Evolutionary conservation across 225 moss, liverwort and hornwort species (phyloP).

Genomic region (Pseudoscleropodium purum): DNA sequence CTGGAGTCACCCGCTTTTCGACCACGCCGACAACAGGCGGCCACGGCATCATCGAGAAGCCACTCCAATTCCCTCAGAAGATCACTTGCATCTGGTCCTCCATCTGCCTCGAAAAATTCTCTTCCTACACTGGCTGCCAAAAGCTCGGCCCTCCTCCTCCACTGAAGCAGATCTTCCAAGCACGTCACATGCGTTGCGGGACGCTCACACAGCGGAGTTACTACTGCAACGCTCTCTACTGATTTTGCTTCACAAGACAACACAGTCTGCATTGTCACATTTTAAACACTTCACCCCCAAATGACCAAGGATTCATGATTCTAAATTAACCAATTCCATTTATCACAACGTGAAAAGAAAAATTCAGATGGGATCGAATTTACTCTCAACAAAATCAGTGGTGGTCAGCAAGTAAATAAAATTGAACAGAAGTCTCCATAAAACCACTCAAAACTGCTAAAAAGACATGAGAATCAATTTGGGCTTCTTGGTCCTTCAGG

Average conservation of each 20-base stretch:
- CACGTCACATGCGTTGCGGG: constrained; percentile 47
- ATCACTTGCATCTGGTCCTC: constrained; percentile 84
- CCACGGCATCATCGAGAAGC: constrained; percentile 91
- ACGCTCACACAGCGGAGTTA: constrained; percentile 71
- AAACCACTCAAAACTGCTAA: neutral
- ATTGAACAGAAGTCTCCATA: neutral
- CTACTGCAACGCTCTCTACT: constrained; percentile 15
- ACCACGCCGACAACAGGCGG: constrained; percentile 50
- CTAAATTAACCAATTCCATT: no score
- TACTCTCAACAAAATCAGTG: neutral
- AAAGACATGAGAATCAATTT: neutral
- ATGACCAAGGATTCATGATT: neutral
- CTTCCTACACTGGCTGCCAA: constrained; percentile 60
- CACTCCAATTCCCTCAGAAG: constrained; percentile 87
- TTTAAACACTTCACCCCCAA: neutral
- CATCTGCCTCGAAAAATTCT: constrained; percentile 63
- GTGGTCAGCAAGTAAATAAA: neutral
- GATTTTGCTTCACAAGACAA: constrained; percentile 7
- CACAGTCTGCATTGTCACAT: neutral
- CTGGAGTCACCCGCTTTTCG: constrained; percentile 18
- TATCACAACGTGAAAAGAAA: neutral
- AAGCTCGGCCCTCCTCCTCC: constrained; percentile 76
- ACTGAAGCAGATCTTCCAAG: constrained; percentile 65
- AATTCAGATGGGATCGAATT: neutral
- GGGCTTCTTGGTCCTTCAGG: neutral